Evolutionary conservation across 148 eudicot species (phyloP).

Genomic region (Rhododendron williamsianum): DNA sequence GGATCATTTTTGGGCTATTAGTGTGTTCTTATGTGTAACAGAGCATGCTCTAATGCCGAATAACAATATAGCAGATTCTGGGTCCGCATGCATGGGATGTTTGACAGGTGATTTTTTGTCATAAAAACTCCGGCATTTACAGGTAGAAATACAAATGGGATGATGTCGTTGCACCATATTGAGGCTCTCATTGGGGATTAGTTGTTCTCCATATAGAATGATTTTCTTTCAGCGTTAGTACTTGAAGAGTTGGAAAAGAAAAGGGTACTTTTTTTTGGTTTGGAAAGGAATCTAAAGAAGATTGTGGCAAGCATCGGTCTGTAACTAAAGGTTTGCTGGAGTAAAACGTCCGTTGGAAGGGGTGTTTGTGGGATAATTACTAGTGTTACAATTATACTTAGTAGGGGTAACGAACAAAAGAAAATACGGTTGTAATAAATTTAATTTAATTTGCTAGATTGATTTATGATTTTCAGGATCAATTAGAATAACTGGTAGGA

Average conservation of each 20-base stretch:
- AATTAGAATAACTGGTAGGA: no score
- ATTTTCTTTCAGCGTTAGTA: not conserved
- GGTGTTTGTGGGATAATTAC: not conserved
- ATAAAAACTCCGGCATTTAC: not conserved
- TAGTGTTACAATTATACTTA: not conserved
- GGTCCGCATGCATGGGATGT: not conserved
- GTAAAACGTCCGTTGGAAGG: not conserved
- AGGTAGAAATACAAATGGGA: not conserved
- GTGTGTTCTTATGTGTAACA: not conserved
- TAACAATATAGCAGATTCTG: not conserved
- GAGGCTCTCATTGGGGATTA: not conserved
- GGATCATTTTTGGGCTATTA: not conserved
- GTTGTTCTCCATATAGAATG: not conserved
- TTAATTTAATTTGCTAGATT: not conserved
- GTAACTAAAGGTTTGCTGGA: no score
- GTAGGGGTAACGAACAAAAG: not conserved
- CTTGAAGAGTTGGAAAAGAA: not conserved
- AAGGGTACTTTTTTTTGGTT: not conserved
- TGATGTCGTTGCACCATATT: not conserved
- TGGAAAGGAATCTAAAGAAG: not conserved
- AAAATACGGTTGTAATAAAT: not conserved
- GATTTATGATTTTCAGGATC: no score
- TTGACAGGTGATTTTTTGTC: not conserved
- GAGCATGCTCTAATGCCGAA: not conserved
- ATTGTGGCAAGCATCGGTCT: not conserved